Conservation (phyloP, 2,329 filamentous ascomycete genomes). For the Aspergillus hiratsukae region DNA sequence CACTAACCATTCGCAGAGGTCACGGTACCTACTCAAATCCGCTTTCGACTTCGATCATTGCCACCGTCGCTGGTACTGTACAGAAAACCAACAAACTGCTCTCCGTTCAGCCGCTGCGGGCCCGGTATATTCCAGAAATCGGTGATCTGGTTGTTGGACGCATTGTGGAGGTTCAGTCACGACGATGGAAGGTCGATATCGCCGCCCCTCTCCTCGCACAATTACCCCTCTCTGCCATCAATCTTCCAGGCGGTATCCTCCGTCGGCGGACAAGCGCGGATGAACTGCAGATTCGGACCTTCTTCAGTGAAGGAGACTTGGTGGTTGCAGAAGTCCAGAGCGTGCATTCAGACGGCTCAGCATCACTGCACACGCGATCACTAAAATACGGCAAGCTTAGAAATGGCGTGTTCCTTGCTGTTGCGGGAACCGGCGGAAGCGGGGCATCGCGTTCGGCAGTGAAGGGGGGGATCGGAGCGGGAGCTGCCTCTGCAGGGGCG, state of each 20-base stretch:
- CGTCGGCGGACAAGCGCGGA: conserved; percentile 90
- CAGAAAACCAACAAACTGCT: conserved; percentile 96
- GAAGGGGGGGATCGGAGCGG: conserved; percentile 28
- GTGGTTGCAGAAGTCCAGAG: conserved; percentile 93
- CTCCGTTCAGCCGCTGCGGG: conserved; percentile 82
- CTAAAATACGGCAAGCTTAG: conserved; percentile 93
- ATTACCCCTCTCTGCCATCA: conserved; percentile 83
- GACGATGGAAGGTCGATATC: conserved; percentile 93
- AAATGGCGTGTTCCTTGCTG: conserved; percentile 83
- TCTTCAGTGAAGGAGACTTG: conserved; percentile 92
- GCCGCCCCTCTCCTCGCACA: conserved; percentile 79
- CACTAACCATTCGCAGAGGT: conserved; percentile 53
- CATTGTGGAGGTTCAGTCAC: conserved; percentile 89
- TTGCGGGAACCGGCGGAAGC: conserved; percentile 71
- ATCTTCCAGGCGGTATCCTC: conserved; percentile 88
- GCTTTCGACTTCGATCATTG: conserved; percentile 64
- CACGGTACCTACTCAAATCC: conserved; percentile 81
- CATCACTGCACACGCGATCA: conserved; percentile 81
- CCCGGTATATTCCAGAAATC: conserved; percentile 92
- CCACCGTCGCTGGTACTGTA: conserved; percentile 84
- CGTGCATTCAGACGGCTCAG: conserved; percentile 78
- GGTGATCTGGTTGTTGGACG: conserved; percentile 92
- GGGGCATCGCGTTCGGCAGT: conserved; percentile 43
- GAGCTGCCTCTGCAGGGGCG: conserved; percentile 48
- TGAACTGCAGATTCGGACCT: conserved; percentile 94